Evolutionary conservation across 2,329 filamentous ascomycete species (phyloP), one percentile per base, ranked within the genome.

Genomic region (Cyclaneusma minus): DNA sequence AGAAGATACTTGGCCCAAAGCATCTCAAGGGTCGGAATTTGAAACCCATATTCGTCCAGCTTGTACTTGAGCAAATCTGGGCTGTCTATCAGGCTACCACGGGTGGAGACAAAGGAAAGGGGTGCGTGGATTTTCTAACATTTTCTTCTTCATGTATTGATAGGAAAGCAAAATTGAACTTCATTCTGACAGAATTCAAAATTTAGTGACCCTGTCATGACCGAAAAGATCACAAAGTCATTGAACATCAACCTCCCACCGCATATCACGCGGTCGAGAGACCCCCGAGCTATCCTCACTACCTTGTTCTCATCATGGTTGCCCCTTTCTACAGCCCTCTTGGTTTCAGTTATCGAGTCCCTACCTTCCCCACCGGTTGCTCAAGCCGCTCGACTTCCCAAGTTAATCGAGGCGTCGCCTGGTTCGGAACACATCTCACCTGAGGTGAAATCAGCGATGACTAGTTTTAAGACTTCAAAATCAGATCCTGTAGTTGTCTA

Each of bases 31-130:
- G 89, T 3, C 68, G 89, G 24, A 70, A 77, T 32, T 56, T 98
- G 34, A 98, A 95, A 54, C 89, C 89, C 6, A 83, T 98, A 68
- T 98, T 98, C 50, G 89, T 95, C 9, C 89, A 95, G 49, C 61
- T 98, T 25, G 89, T 98, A 5, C 62, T 98, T 28, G 89, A 95
- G 40, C 87, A 84, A 33, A 76, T 98, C 29, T 98, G 89, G 89
- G 84, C 85, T 14, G 81, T 89, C 7, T 98, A 98, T 47, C 71
- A 85, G 41, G 87, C 85, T 21, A 93, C 87, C 1, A 78, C 72
- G 4, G 84, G 84, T 21, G 79, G 80, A 25, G 76, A 77, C 35
- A 75, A 75, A 36, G 80, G 78, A 36, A 89, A 79, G 51, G 84
- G 84, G 70, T 76, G 59, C 50, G 66, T 60, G 44, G 46, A 48